Percentiles rank a stretch among this genome's conserved stretches.
These are phyloP conservation scores for Exutisphaerella laricina DNA, from an alignment of 2,329 filamentous ascomycete genomes.

Conservation along the genomic window DNA sequence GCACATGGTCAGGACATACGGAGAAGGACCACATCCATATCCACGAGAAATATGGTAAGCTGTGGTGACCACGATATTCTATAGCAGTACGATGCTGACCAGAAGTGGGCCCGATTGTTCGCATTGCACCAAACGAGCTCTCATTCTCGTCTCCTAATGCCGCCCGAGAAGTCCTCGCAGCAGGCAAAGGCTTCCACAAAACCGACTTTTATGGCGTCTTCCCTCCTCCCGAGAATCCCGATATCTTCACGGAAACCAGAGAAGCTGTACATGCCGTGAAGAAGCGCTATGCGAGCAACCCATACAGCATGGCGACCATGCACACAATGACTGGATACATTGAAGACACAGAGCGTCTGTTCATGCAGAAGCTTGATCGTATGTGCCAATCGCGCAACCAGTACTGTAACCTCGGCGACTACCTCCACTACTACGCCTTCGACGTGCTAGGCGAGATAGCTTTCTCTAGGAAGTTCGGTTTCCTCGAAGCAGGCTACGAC, in stretches of 20 bases:
- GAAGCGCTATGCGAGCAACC: conserved; percentile 41
- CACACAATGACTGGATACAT: conserved; percentile 49
- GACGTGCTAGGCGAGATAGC: conserved; percentile 37
- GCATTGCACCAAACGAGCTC: conserved; percentile 30
- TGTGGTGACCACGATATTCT: not conserved
- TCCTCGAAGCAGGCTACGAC: conserved; percentile 47
- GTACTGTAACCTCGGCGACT: conserved; percentile 44
- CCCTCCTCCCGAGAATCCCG: conserved; percentile 52
- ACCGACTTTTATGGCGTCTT: conserved; percentile 42
- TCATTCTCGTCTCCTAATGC: conserved; percentile 28
- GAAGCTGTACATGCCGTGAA: conserved; percentile 52
- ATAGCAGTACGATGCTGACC: not conserved
- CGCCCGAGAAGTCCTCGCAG: conserved; percentile 29
- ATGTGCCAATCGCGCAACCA: conserved; percentile 33
- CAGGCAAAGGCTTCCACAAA: conserved; percentile 31
- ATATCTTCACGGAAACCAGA: conserved; percentile 53
- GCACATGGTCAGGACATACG: conserved; percentile 23
- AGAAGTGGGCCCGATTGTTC: conserved; percentile 26
- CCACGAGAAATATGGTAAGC: conserved; percentile 20
- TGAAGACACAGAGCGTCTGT: conserved; percentile 47
- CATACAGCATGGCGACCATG: conserved; percentile 52
- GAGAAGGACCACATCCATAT: conserved; percentile 25
- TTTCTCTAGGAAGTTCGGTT: conserved; percentile 46
- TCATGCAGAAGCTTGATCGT: conserved; percentile 41
- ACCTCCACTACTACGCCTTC: conserved; percentile 35